phyloP scores from a whole-genome alignment of 2,329 filamentous ascomycete genomes.

The Diaporthe citriasiana region DNA sequence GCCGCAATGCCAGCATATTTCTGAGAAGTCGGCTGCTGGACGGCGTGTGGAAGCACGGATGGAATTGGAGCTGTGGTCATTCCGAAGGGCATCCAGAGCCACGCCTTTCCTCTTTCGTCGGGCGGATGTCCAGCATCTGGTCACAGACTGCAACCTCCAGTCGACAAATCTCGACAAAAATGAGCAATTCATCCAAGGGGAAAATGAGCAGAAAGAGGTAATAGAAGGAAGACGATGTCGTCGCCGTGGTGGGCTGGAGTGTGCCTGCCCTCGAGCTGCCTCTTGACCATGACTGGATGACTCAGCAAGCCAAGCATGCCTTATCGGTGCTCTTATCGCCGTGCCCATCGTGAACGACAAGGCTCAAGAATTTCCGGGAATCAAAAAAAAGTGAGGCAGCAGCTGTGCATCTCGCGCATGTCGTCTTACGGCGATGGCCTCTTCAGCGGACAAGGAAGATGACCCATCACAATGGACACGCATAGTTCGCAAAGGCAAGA shows the following conservation, averaged over 20 bases:
- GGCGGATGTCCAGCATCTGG: not conserved
- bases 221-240: not conserved
- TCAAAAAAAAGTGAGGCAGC: too few relatives aligned
- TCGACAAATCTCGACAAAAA: not conserved
- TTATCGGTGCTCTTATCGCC: conserved; percentile 37
- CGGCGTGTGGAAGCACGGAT: not conserved
- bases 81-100: too few relatives aligned
- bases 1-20: not conserved
- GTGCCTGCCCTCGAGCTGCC: not conserved
- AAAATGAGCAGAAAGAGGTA: not conserved
- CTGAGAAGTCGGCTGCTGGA: not conserved
- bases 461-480: conserved; percentile 38
- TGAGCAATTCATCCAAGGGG: not conserved
- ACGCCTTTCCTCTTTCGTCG: not conserved
- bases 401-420: not conserved
- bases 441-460: not conserved
- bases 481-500: conserved; percentile 39
- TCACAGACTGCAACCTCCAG: not conserved
- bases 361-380: conserved; percentile 12
- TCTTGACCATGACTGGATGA: not conserved
- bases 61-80: too few relatives aligned
- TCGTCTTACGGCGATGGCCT: not conserved
- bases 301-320: not conserved
- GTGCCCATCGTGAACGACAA: not conserved
- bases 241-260: not conserved